A percentile compares a stretch with the other conserved stretches of the same genome.
These are phyloP conservation scores for Cutaneotrichosporon sp. DNA, from an alignment of 1,284 basidiomycete genomes.

Conservation along the genomic window DNA sequence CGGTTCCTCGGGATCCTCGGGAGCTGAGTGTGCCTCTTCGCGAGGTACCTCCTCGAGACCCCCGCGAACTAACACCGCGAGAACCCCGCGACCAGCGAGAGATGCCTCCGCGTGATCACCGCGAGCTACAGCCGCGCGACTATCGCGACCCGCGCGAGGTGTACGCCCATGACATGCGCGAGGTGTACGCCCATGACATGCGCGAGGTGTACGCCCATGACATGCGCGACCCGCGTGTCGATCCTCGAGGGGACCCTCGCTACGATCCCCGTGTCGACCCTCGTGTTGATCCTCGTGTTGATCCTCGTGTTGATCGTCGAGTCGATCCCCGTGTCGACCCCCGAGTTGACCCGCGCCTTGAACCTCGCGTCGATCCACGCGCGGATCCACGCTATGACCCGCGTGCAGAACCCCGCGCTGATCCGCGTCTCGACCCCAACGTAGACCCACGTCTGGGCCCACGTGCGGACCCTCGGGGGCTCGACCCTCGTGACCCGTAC, in stretches of 20 bases:
- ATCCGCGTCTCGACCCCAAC: slow-evolving; percentile 6
- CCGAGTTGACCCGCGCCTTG: slow-evolving; percentile 7
- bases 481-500: slow-evolving; percentile 13
- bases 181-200: slow-evolving; percentile 4
- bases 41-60: slow-evolving; percentile 10
- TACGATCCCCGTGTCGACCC: background rate
- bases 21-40: slow-evolving; percentile 8
- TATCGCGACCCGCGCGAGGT: slow-evolving; percentile 16
- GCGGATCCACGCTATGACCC: slow-evolving; percentile 5
- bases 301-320: background rate
- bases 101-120: slow-evolving; percentile 5
- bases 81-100: slow-evolving; percentile 13
- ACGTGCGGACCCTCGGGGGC: slow-evolving; percentile 6
- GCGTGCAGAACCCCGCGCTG: slow-evolving; percentile 6
- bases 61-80: slow-evolving; percentile 10
- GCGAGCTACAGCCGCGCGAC: slow-evolving; percentile 12
- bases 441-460: background rate
- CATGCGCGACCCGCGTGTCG: slow-evolving; percentile 13
- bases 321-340: background rate
- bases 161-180: slow-evolving; percentile 7
- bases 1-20: slow-evolving; percentile 6
- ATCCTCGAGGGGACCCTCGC: slow-evolving; percentile 4
- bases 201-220: slow-evolving; percentile 9
- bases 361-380: slow-evolving; percentile 8
- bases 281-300: background rate